A percentile compares a stretch with the other conserved stretches of the same genome.
phyloP scores from a whole-genome alignment of 306 rosid species.

The Pueraria montana region DNA sequence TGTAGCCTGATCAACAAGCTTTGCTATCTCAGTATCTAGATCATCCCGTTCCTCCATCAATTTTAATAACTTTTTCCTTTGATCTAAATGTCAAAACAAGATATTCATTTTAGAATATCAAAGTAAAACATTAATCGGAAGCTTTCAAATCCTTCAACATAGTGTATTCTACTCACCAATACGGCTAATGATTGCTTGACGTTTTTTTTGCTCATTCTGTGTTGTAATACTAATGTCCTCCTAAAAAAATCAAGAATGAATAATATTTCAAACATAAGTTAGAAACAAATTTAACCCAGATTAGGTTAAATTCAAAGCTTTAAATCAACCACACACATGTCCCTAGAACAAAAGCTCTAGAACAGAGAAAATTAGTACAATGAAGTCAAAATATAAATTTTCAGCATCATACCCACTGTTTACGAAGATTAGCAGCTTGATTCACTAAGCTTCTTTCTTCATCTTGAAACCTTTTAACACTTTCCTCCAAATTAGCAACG shows the following conservation, averaged over 20 bases:
- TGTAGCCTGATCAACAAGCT: conserved; percentile 74
- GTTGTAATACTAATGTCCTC: conserved; percentile 59
- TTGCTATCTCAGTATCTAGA: conserved; percentile 64
- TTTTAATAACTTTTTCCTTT: conserved; percentile 68
- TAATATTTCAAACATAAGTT: conserved; percentile 1
- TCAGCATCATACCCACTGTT: conserved; percentile 67
- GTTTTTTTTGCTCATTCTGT: conserved; percentile 63
- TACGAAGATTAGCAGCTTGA: conserved; percentile 77
- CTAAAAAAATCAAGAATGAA: conserved; percentile 58
- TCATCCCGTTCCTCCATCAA: conserved; percentile 66
- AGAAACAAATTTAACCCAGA: conserved; percentile 15
- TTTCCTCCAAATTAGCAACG: conserved; percentile 62
- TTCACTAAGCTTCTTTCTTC: conserved; percentile 64
- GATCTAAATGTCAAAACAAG: conserved; percentile 62
- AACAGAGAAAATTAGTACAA: background rate
- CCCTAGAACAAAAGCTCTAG: background rate
- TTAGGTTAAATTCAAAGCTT: conserved; percentile 23
- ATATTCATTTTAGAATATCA: conserved; percentile 34
- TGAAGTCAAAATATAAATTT: conserved; percentile 5
- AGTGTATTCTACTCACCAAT: conserved; percentile 63
- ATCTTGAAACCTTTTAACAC: conserved; percentile 55
- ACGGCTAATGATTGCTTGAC: conserved; percentile 53
- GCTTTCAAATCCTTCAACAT: conserved; percentile 36
- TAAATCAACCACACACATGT: background rate
- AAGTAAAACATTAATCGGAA: conserved; percentile 15